Base-by-base conservation (phyloP, 108 stramenopile species). In the Mediolabrus comicus region DNA sequence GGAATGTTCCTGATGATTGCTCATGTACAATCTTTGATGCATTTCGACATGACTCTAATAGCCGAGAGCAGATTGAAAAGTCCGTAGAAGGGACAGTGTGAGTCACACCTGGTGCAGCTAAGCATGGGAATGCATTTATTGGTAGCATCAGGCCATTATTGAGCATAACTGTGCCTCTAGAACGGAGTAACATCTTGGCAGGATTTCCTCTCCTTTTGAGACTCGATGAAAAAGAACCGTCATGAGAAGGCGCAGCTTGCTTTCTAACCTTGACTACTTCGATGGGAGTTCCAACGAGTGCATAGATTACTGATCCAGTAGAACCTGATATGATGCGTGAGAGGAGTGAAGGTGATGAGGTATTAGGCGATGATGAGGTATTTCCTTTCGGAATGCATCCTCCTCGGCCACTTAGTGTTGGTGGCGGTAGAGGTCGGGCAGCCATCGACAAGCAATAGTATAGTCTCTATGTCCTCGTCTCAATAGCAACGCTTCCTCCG, bases 231-330 rank as follows among this genome's bases (percentile, higher is more conserved):
- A 57, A 16, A 11, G 56, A 27, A 6, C 16, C 35, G 9, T 61
- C 60, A 0, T 29, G 46, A 19, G n/a, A n/a, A n/a, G 83, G 19
- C 4, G 41, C 31, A 1, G 66, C 59, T 62, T 92, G 91, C 65
- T 84, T 72, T 4, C 88, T 84, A 30, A 90, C 80, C 71, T 92
- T 92, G 27, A 85, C 85, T 22, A 92, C 91, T 29, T 92, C 91
- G 9, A 92, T 54, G 3, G 91, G 91, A 22, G 86, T 87, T 3
- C 89, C 87, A 0, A 72, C 62, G 16, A 90, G 59, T 19, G 84
- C 76, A 3, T 84, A 84, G 12, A 90, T 52, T 39, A 86, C 65
- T 19, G 87, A 83, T 9, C 91, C 91, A 0, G 90, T 46, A 10
- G 84, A 84, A 8, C 87, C 87, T 5, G 87, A 85, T 19, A 88